phyloP scores from a whole-genome alignment of 2,329 filamentous ascomycete genomes.

The Falciphora oryzae region DNA sequence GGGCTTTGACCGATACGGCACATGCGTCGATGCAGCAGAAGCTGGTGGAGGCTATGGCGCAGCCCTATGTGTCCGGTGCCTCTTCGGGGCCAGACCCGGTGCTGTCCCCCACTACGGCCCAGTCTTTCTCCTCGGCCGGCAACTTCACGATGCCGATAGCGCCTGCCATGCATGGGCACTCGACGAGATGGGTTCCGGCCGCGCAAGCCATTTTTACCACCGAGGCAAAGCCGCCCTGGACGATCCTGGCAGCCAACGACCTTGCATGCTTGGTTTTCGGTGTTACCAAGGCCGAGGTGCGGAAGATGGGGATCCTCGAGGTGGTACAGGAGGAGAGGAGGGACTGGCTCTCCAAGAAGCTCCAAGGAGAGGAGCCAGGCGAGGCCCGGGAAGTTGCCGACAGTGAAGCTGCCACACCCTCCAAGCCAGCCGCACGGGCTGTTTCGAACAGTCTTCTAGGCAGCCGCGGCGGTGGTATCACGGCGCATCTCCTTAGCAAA shows the following conservation, averaged over 20 bases:
- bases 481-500: constrained; percentile 81
- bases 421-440: constrained; percentile 29
- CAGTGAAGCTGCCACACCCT: constrained; percentile 25
- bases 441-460: constrained; percentile 55
- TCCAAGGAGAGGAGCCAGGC: constrained; percentile 58
- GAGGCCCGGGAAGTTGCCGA: constrained; percentile 33
- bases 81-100: constrained; percentile 34
- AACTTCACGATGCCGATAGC: constrained; percentile 42
- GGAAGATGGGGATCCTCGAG: constrained; percentile 90
- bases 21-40: constrained; percentile 72
- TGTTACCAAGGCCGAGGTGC: constrained; percentile 92
- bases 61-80: constrained; percentile 59
- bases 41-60: constrained; percentile 77
- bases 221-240: constrained; percentile 86
- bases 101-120: constrained; percentile 38
- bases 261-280: constrained; percentile 96
- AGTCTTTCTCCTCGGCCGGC: constrained; percentile 32
- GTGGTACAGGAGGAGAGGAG: constrained; percentile 87
- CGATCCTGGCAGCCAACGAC: constrained; percentile 93
- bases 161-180: constrained; percentile 73
- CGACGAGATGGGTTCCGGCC: constrained; percentile 82
- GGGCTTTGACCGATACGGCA: constrained; percentile 80
- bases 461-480: constrained; percentile 68
- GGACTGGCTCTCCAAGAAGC: constrained; percentile 82
- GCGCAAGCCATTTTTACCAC: constrained; percentile 97